These are phyloP conservation scores for Elsinoe ampelina DNA, from an alignment of 2,329 filamentous ascomycete species.

Conservation along the genomic window DNA sequence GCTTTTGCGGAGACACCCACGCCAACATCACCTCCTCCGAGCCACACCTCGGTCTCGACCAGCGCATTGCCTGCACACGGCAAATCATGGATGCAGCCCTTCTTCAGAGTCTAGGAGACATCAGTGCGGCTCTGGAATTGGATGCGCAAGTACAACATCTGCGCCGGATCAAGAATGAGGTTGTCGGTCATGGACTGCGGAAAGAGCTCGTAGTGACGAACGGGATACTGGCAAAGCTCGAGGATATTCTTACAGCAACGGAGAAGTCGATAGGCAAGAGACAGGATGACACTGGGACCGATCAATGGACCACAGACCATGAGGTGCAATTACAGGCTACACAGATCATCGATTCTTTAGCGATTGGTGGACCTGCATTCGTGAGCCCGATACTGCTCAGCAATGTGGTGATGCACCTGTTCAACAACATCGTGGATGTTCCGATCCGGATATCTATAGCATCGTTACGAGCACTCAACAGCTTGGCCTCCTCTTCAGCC, in stretches of 20 bases:
- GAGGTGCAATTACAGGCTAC: conserved; percentile 66
- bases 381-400: conserved; percentile 16
- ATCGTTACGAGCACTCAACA: conserved; percentile 64
- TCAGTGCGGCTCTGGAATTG: conserved; percentile 14
- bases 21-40: background rate
- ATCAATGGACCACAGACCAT: conserved; percentile 52
- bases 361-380: conserved; percentile 60
- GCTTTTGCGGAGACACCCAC: background rate
- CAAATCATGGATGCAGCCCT: conserved; percentile 18
- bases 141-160: conserved; percentile 48
- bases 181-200: conserved; percentile 76
- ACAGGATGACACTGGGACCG: conserved; percentile 38
- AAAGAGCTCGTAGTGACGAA: conserved; percentile 70
- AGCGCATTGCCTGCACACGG: background rate
- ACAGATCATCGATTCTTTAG: conserved; percentile 75
- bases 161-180: conserved; percentile 72
- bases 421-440: conserved; percentile 34
- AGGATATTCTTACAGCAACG: conserved; percentile 40
- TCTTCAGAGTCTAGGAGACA: conserved; percentile 18
- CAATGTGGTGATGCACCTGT: conserved; percentile 13
- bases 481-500: conserved; percentile 55
- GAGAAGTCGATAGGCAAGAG: conserved; percentile 39
- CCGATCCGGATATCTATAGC: conserved; percentile 60
- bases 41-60: background rate
- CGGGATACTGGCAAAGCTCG: conserved; percentile 57